A percentile compares a stretch with the other conserved stretches of the same genome.
phyloP scores from a whole-genome alignment of 768 basidiomycete genomes.

The Sutorius australiensis region DNA sequence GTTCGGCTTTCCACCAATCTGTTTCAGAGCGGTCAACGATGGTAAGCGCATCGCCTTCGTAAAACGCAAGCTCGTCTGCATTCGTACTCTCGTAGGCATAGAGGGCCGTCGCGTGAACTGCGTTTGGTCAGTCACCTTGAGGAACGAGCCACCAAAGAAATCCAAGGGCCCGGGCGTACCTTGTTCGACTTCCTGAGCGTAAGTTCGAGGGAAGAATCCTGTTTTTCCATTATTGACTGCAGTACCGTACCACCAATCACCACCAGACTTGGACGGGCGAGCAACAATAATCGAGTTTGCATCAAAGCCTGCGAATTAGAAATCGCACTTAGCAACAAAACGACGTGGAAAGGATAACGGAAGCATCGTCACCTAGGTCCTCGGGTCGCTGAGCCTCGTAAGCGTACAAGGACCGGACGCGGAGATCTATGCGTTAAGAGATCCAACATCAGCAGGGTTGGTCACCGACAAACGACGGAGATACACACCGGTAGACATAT shows the following conservation, averaged over 20 bases:
- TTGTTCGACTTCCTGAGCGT: slow-evolving; percentile 68
- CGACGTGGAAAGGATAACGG: background rate
- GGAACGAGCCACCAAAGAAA: background rate
- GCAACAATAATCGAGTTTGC: slow-evolving; percentile 76
- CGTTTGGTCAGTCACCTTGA: slow-evolving; percentile 3
- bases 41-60: slow-evolving; percentile 70
- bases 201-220: slow-evolving; percentile 90
- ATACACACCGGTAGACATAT: slow-evolving; percentile 54
- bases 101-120: slow-evolving; percentile 71
- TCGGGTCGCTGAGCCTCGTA: slow-evolving; percentile 86
- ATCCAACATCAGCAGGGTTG: background rate
- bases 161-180: slow-evolving; percentile 37
- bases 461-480: background rate
- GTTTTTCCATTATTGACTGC: slow-evolving; percentile 57
- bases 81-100: slow-evolving; percentile 72
- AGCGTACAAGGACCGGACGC: slow-evolving; percentile 76
- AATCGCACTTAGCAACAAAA: background rate
- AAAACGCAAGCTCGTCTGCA: slow-evolving; percentile 81
- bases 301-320: slow-evolving; percentile 56
- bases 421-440: slow-evolving; percentile 47
- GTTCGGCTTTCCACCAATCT: slow-evolving; percentile 97
- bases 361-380: slow-evolving; percentile 69
- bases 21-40: slow-evolving; percentile 81
- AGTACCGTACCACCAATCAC: slow-evolving; percentile 94
- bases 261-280: slow-evolving; percentile 79